Conservation (phyloP, 129 eudicot species). For the Pulicaria dysenterica region DNA sequence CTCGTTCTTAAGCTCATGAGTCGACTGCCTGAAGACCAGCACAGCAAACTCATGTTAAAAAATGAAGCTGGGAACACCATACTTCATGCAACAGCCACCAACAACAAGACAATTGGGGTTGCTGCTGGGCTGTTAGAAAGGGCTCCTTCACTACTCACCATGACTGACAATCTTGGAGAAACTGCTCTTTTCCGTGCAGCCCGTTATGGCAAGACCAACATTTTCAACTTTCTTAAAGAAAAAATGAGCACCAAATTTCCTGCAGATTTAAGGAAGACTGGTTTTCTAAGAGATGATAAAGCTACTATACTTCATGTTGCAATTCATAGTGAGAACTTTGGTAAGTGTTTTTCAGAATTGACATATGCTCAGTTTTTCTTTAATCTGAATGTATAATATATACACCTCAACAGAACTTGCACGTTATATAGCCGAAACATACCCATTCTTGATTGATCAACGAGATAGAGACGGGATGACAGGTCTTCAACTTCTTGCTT, state of each 20-base stretch:
- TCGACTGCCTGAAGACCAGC: not conserved
- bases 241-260: not conserved
- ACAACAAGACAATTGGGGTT: not conserved
- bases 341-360: not conserved
- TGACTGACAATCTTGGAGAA: not conserved
- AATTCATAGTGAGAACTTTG: constrained; percentile 22
- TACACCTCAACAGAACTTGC: constrained; percentile 30
- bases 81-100: constrained; percentile 26
- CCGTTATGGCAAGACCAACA: not conserved
- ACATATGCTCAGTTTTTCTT: not conserved
- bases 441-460: not conserved
- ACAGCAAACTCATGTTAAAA: not conserved
- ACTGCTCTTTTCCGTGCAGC: constrained; percentile 29
- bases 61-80: constrained; percentile 6
- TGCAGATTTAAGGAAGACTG: no score
- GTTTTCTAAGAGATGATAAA: not conserved
- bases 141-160: constrained; percentile 14
- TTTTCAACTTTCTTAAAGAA: constrained; percentile 26
- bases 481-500: constrained; percentile 38
- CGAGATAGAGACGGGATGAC: constrained; percentile 23
- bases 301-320: constrained; percentile 32
- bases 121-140: not conserved
- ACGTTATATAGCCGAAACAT: not conserved
- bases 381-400: no score
- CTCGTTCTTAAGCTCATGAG: constrained; percentile 15